These are phyloP conservation scores for Prunus campanulata DNA, from an alignment of 306 rosid genomes.

Conservation along the genomic window DNA sequence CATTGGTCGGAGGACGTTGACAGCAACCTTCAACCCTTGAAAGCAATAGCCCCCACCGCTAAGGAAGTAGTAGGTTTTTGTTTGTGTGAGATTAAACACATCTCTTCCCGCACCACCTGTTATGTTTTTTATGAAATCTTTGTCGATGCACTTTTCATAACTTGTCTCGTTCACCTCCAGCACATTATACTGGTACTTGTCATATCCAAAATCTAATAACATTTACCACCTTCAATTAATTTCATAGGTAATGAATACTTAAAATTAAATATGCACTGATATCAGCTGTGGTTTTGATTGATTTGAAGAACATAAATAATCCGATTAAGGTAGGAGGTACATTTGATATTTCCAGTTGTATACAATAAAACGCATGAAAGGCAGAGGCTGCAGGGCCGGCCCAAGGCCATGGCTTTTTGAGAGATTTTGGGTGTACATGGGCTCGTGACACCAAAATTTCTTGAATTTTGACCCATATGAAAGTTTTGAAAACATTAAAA, in stretches of 20 bases:
- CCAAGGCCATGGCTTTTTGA: no score
- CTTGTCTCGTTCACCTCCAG: constrained; percentile 24
- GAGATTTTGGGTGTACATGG: no score
- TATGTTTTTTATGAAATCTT: constrained; percentile 9
- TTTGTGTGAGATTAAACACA: constrained; percentile 15
- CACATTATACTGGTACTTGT: constrained; percentile 17
- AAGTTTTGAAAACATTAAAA: no score
- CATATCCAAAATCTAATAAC: constrained; percentile 20
- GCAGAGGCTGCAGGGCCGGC: no score
- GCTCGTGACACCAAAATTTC: no score
- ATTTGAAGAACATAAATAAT: no score
- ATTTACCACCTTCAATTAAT: no score
- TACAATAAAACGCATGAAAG: no score
- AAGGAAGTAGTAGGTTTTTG: constrained; percentile 25
- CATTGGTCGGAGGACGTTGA: background rate
- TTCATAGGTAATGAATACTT: background rate
- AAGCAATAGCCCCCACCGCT: constrained; percentile 21
- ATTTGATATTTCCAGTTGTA: no score
- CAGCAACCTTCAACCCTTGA: constrained; percentile 19
- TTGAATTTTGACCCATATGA: no score
- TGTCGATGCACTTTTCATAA: constrained; percentile 18
- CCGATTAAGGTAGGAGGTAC: no score
- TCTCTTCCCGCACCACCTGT: constrained; percentile 22
- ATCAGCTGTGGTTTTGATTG: no score
- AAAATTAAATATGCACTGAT: background rate